Percentiles rank a stretch among this genome's conserved stretches.
phyloP scores from a whole-genome alignment of 345 rosid genomes.

The Melaleuca quinquenervia region DNA sequence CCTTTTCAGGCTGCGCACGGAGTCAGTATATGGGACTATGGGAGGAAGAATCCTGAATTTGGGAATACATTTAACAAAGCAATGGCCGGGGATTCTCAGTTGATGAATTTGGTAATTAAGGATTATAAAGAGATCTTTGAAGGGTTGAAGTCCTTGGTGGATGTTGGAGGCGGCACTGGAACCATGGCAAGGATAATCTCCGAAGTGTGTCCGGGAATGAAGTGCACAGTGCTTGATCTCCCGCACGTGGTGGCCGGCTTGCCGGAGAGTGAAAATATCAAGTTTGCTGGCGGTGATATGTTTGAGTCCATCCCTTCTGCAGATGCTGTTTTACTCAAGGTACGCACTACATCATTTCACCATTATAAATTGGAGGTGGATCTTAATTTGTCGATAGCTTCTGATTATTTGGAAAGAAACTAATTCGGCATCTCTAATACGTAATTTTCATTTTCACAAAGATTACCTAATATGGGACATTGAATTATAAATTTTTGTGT shows the following conservation, averaged over 20 bases:
- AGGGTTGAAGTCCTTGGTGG: conserved; percentile 26
- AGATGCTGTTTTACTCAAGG: conserved; percentile 31
- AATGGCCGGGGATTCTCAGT: conserved; percentile 33
- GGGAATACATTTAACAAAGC: conserved; percentile 8
- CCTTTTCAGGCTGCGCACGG: conserved; percentile 28
- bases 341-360: neutral
- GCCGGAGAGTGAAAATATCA: conserved; percentile 10
- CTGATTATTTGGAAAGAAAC: neutral
- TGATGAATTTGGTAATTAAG: conserved; percentile 14
- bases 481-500: neutral
- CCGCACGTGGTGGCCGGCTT: conserved; percentile 25
- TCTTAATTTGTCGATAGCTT: neutral
- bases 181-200: conserved; percentile 19
- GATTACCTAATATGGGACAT: neutral
- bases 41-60: conserved; percentile 7
- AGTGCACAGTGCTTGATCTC: conserved; percentile 35
- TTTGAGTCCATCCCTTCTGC: conserved; percentile 26
- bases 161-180: conserved; percentile 43
- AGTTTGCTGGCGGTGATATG: conserved; percentile 32
- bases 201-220: conserved; percentile 11
- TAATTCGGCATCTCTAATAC: neutral
- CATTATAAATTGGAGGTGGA: neutral
- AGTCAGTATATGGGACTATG: conserved; percentile 11
- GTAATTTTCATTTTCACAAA: neutral
- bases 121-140: conserved; percentile 25